Base-by-base conservation (phyloP, 768 basidiomycete species). In the Hericium alpestre region DNA sequence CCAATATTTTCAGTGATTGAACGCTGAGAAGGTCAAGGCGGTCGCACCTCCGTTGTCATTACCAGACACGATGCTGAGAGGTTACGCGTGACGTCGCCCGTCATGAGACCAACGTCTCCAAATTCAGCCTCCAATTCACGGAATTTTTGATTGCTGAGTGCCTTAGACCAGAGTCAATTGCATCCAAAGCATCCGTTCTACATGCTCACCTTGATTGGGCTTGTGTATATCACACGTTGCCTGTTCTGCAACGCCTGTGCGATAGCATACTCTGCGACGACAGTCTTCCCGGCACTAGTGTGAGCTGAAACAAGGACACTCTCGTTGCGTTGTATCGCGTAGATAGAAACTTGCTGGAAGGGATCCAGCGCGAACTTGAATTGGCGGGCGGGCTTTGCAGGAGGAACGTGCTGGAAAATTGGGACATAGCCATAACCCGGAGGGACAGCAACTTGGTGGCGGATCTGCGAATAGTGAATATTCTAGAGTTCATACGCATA, bases 101-200 rank as follows among this genome's bases (percentile, higher is more conserved):
- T 99, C 95, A 99, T 98, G 32, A 99, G 78, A 11, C 96, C 96
- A 43, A 99, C 96, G 67, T 98, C 96, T n/a, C 93, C 92, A 71
- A 99, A 99, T 67, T 92, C 90, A 47, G 91, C 93, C 13, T 91
- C 76, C 86, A 99, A 90, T 70, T 99, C 96, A 64, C 96, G 87
- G 70, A 95, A 99, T 72, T 99, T 98, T 71, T 99, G 96, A 70
- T 99, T 97, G 66, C 93, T 95, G 64, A 98, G 75, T 1, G 96
- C 96, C 95, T 98, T 25, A 25, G 25, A 25, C 25, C 3, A 25
- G 25, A 25, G 57, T 59, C 32, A 59, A 54, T 37, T 38, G 7
- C 12, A 4, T 4, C 25, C 18, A 38, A n/a, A 38, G 32, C 32
- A 41, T 39, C 37, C 25, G 3, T 25, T 25, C 25, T 25, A 4